Evolutionary conservation across 1,284 basidiomycete species (phyloP), one percentile per base, ranked within the genome.

Genomic region (Marasmius tenuissimus): DNA sequence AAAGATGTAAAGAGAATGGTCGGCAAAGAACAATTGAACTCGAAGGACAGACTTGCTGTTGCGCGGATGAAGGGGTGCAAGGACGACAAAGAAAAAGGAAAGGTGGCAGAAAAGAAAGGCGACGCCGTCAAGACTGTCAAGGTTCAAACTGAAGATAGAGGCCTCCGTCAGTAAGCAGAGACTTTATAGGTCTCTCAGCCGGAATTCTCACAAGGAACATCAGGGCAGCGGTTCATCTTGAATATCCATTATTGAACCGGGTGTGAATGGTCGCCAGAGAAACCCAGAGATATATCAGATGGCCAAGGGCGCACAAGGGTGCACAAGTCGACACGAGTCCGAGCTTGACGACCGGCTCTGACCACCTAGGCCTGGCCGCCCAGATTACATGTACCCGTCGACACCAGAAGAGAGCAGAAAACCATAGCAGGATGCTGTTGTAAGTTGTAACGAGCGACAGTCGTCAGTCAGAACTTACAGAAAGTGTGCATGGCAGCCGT

Each of bases 101-200:
- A 49, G 56, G 40, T 38, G 54, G 40, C 33, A 38, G 61, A 66
- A 53, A 51, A 54, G 62, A 62, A 42, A 52, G 58, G 55, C 62
- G 60, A 61, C 61, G 65, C 61, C 65, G 57, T 66, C 65, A 66
- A 66, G 65, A 66, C 65, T 60, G 62, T 65, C 62, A 54, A 65
- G 61, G 62, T 64, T 63, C 59, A 61, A 57, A 60, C 54, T 62
- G 45, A 61, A 40, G 20, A 39, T 52, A 40, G 33, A 59, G 34
- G 11, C n/a, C 51, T 39, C 33, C 16, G 38, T 60, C 58, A 35
- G 14, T 18, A 45, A 16, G 5, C 57, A 50, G 16, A 11, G 18
- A 53, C 58, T 65, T 63, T 65, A 65, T 59, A 60, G 14, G 47
- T 55, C 11, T 35, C 33, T 16, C 35, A 7, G 27, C 27, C 27